Evolutionary conservation across 108 stramenopile species (phyloP).

Genomic region (Seminavis robusta): DNA sequence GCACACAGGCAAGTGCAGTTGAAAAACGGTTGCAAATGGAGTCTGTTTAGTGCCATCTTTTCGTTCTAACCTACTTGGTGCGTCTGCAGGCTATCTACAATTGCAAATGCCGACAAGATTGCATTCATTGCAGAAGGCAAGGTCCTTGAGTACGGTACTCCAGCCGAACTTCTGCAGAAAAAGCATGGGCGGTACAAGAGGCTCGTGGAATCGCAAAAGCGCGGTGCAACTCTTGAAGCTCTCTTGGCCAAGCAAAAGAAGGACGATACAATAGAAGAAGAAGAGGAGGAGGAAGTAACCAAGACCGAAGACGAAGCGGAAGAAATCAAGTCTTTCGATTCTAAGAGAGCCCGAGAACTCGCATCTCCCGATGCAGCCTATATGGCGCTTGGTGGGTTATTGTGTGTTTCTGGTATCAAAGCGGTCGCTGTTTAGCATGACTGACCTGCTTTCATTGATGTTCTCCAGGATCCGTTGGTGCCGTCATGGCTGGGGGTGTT

Average conservation of each 20-base stretch:
- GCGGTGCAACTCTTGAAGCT: slow-evolving; percentile 14
- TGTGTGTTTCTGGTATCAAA: too few species aligned
- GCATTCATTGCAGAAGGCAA: slow-evolving; percentile 64
- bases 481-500: slow-evolving; percentile 62
- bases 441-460: too few species aligned
- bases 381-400: slow-evolving; percentile 34
- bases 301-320: slow-evolving; percentile 37
- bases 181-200: slow-evolving; percentile 52
- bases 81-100: slow-evolving; percentile 75
- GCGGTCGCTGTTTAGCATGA: too few species aligned
- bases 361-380: slow-evolving; percentile 37
- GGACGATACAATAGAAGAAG: slow-evolving; percentile 12
- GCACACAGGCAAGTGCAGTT: slow-evolving; percentile 64
- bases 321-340: slow-evolving; percentile 18
- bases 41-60: too few species aligned
- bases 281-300: slow-evolving; percentile 30
- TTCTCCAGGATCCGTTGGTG: too few species aligned
- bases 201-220: slow-evolving; percentile 42
- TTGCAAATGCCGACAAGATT: slow-evolving; percentile 75
- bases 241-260: slow-evolving; percentile 13
- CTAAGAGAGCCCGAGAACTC: slow-evolving; percentile 27
- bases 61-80: too few species aligned
- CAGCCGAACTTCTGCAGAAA: slow-evolving; percentile 47
- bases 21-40: too few species aligned
- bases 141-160: slow-evolving; percentile 53